Percentiles rank a stretch among this genome's conserved stretches.
phyloP scores from a whole-genome alignment of 306 rosid genomes.

The Pyrus pyrifolia region DNA sequence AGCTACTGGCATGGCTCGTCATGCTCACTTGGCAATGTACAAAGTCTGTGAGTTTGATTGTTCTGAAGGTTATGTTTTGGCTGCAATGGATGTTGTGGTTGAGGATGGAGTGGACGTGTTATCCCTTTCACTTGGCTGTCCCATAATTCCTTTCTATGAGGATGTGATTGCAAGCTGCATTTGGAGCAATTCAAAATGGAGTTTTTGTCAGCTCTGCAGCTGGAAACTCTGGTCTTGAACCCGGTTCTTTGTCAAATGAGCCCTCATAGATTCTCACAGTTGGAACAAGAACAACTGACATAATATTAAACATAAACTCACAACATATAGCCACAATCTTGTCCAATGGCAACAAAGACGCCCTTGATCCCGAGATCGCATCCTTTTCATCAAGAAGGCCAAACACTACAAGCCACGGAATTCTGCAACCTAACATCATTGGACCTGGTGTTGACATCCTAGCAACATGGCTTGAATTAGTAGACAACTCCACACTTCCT shows the following conservation, averaged over 20 bases:
- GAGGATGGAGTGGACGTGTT: constrained; percentile 56
- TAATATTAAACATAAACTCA: constrained; percentile 23
- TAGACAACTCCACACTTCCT: background rate
- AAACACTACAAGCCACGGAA: constrained; percentile 33
- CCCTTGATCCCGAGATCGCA: constrained; percentile 30
- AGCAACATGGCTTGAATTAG: constrained; percentile 34
- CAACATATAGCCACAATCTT: constrained; percentile 28
- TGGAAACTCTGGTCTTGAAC: constrained; percentile 45
- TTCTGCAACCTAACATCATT: constrained; percentile 51
- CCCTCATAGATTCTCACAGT: constrained; percentile 49
- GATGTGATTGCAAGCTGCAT: constrained; percentile 48
- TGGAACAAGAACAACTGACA: constrained; percentile 34
- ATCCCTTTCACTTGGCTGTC: constrained; percentile 43
- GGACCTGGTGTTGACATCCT: constrained; percentile 51
- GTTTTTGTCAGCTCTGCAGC: constrained; percentile 56
- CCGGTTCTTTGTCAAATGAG: constrained; percentile 37
- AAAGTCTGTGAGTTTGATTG: constrained; percentile 15
- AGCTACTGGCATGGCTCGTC: constrained; percentile 50
- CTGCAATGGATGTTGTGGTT: constrained; percentile 23
- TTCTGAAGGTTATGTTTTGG: constrained; percentile 18
- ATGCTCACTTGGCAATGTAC: constrained; percentile 60
- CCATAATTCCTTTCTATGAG: constrained; percentile 28
- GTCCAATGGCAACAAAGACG: constrained; percentile 40
- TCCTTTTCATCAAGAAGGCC: constrained; percentile 63
- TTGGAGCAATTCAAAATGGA: constrained; percentile 53